These are phyloP conservation scores for Metschnikowia cerradonensis DNA, from an alignment of 805 yeast genomes.

Conservation along the genomic window DNA sequence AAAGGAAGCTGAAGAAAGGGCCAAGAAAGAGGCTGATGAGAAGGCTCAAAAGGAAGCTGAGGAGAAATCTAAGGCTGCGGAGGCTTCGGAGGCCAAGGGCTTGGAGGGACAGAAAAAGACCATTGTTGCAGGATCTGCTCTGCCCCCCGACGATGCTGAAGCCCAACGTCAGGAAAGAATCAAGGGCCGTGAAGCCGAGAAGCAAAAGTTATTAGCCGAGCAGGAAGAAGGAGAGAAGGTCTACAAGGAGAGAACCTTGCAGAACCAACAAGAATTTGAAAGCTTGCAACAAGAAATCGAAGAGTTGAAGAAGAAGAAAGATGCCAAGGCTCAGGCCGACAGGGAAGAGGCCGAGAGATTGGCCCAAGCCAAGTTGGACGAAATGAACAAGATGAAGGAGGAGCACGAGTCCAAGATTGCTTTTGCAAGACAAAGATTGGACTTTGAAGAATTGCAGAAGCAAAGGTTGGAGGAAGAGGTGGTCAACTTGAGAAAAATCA, in stretches of 20 bases:
- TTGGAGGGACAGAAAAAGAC: constrained; percentile 26
- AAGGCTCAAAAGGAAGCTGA: constrained; percentile 4
- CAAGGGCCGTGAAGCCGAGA: constrained; percentile 25
- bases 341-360: constrained; percentile 26
- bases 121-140: constrained; percentile 5
- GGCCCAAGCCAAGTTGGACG: constrained; percentile 30
- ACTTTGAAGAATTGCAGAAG: constrained; percentile 37
- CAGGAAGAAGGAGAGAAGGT: constrained; percentile 25
- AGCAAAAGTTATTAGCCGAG: constrained; percentile 21
- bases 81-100: background rate
- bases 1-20: constrained; percentile 17
- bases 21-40: constrained; percentile 7
- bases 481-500: constrained; percentile 36
- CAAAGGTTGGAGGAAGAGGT: constrained; percentile 36
- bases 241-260: constrained; percentile 23
- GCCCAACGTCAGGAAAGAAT: constrained; percentile 25
- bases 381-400: constrained; percentile 30
- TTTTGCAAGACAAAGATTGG: constrained; percentile 28
- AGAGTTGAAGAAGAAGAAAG: constrained; percentile 25
- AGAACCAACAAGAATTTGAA: constrained; percentile 25
- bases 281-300: constrained; percentile 30
- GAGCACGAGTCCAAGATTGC: constrained; percentile 32
- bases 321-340: constrained; percentile 21
- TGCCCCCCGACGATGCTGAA: constrained; percentile 20
- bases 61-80: constrained; percentile 1